Evolutionary conservation across 768 basidiomycete genomes (phyloP).

Genomic region (Phanerodontia chrysosporium): DNA sequence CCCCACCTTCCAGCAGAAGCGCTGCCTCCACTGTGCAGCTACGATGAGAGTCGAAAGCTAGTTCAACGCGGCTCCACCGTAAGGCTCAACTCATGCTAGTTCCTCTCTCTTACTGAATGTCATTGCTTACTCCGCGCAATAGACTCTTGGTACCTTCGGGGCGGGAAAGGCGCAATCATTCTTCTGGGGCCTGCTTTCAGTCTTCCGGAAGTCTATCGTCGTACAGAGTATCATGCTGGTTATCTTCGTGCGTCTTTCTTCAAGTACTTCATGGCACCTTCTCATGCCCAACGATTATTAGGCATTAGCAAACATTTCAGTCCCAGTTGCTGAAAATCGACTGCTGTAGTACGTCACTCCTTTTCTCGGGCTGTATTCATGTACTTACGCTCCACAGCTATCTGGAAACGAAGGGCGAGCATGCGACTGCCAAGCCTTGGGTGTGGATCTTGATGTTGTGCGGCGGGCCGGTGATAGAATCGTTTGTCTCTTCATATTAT

Average conservation of each 20-base stretch:
- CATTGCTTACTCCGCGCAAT: neutral
- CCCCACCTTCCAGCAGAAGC: conserved; percentile 29
- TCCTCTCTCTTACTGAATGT: too few species aligned
- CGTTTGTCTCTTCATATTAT: conserved; percentile 51
- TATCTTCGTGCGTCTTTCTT: conserved; percentile 13
- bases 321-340: conserved; percentile 28
- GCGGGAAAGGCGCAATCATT: conserved; percentile 17
- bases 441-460: conserved; percentile 59
- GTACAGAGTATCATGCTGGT: neutral
- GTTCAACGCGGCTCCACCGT: conserved; percentile 27
- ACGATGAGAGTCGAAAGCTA: conserved; percentile 29
- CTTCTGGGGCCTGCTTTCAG: conserved; percentile 23
- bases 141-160: conserved; percentile 21
- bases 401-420: conserved; percentile 49
- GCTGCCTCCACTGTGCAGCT: conserved; percentile 45
- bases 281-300: neutral
- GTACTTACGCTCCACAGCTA: conserved; percentile 17
- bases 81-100: conserved; percentile 13
- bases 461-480: conserved; percentile 39
- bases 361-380: too few species aligned
- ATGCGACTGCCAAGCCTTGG: conserved; percentile 54
- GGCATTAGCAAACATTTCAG: conserved; percentile 16
- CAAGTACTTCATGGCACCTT: conserved; percentile 1
- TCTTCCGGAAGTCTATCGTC: conserved; percentile 15
- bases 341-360: conserved; percentile 39